Base-by-base conservation (phyloP, 768 basidiomycete genomes). In the Trametes maxima region DNA sequence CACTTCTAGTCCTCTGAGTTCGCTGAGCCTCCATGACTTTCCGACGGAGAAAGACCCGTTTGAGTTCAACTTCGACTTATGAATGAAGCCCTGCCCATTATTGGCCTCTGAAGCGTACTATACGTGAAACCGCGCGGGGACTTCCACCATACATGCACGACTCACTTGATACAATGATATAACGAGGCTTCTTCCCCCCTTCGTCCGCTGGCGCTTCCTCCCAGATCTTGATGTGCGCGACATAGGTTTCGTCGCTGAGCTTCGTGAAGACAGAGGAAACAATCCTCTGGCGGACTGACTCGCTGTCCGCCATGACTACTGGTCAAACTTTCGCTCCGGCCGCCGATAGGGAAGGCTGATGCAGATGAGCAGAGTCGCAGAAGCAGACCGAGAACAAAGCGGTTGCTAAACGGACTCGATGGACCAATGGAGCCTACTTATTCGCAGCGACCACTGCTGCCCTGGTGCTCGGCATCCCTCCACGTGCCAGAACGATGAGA, bases 41-140 rank as follows among this genome's bases (percentile, higher is more conserved):
- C 97, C 97, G 49, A 98, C 93, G 8, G 94, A 97, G 75, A 96
- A 98, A 0, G 93, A 84, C 36, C 92, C 89, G 70, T 98, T 98
- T 44, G 89, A 87, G 72, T 99, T 98, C 65, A 93, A 78, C 77
- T 98, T 98, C 1, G 95, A 94, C 76, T 99, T 99, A 83, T 99
- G 95, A 19, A 99, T 84, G 72, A 87, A 85, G 1, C 88, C 88
- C 48, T 79, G 75, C 24, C 86, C 85, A 65, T 83, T 83, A 61
- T 72, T 77, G 3, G 86, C 78, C 77, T 87, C 89, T 90, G 69
- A 19, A 46, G 50, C 24, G 49, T 61, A 39, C 47, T 39, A 36
- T 53, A 47, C 50, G 33, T 39, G 45, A 52, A 36, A 45, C 53
- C 12, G 43, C 47, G 28, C 54, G 43, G 42, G 3, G 1, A 44